phyloP scores from a whole-genome alignment of 345 rosid species.

The Acer yangbiense region DNA sequence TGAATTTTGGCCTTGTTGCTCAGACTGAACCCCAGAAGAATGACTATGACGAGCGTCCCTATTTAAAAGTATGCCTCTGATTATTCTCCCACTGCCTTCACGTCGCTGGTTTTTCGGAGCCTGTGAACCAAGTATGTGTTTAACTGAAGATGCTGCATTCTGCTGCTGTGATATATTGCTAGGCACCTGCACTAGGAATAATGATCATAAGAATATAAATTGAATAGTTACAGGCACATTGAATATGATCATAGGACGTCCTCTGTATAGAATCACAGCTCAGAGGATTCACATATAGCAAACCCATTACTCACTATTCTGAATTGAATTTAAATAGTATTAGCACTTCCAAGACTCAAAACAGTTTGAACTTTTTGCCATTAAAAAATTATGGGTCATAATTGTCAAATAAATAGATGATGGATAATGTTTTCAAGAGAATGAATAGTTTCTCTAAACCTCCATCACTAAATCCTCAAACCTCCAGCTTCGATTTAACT shows the following conservation, averaged over 20 bases:
- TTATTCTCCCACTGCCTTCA: constrained; percentile 46
- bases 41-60: constrained; percentile 52
- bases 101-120: constrained; percentile 44
- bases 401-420: background rate
- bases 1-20: constrained; percentile 41
- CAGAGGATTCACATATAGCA: too few relatives aligned
- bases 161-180: constrained; percentile 32
- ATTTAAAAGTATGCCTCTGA: constrained; percentile 49
- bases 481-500: background rate
- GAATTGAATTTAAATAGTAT: background rate
- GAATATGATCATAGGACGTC: background rate
- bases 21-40: constrained; percentile 39
- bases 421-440: background rate
- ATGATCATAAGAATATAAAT: background rate
- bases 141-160: constrained; percentile 34
- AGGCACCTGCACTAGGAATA: constrained; percentile 29
- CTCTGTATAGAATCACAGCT: background rate
- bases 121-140: constrained; percentile 33
- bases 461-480: background rate
- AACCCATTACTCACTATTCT: background rate
- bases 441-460: background rate
- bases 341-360: background rate
- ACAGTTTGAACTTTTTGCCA: background rate
- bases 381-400: background rate
- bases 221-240: background rate